phyloP scores from a whole-genome alignment of 1,284 basidiomycete genomes.

The Coriolopsis trogii region DNA sequence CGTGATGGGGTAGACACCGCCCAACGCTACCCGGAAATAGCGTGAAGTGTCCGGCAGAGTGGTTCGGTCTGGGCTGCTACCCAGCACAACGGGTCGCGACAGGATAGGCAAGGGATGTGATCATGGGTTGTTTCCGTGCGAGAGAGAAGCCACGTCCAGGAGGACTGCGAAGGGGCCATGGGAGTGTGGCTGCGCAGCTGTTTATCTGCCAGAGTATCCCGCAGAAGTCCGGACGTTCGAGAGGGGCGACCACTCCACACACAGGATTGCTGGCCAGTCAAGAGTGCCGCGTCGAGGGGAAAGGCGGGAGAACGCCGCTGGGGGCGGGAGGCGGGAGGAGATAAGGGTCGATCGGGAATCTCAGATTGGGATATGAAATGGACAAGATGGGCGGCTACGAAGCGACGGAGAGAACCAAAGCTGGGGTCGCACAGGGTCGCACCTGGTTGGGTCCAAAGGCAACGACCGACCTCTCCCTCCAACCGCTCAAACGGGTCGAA shows the following conservation, averaged over 20 bases:
- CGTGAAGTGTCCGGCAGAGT: conserved; percentile 13
- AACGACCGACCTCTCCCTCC: neutral
- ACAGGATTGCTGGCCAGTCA: neutral
- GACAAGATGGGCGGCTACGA: conserved; percentile 14
- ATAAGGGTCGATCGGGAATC: conserved; percentile 25
- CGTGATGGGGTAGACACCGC: conserved; percentile 25
- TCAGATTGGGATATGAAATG: conserved; percentile 25
- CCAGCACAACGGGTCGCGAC: conserved; percentile 18
- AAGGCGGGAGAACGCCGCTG: conserved; percentile 12
- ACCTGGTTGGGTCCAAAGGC: too few relatives aligned
- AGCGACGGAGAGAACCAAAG: conserved; percentile 11
- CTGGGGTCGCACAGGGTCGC: conserved; percentile 7
- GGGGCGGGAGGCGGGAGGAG: conserved; percentile 22
- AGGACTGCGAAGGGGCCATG: conserved; percentile 16
- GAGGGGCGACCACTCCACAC: neutral
- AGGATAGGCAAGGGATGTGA: conserved; percentile 22
- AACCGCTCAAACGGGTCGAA: neutral
- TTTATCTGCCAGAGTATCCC: neutral
- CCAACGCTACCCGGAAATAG: conserved; percentile 21
- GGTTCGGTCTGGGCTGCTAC: conserved; percentile 14
- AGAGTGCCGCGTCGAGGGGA: conserved; percentile 6
- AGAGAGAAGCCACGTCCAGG: conserved; percentile 22
- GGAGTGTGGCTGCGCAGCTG: conserved; percentile 10
- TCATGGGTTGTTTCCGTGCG: conserved; percentile 24
- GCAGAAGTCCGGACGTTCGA: neutral